phyloP scores from a whole-genome alignment of 2,329 filamentous ascomycete species.

The Alternaria viburni region DNA sequence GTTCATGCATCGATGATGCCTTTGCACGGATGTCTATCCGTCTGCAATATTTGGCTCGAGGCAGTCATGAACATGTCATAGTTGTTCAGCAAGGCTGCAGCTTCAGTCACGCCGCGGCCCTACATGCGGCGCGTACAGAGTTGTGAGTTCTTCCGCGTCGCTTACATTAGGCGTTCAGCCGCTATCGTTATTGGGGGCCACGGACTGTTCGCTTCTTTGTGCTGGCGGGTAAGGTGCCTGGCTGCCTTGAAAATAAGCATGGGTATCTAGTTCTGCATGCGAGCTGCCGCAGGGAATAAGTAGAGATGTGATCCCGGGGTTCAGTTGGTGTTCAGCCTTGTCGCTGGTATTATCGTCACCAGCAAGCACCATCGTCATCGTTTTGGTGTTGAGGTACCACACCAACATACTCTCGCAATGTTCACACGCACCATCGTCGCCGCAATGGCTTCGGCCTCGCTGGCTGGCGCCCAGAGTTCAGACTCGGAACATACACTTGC shows the following conservation, averaged over 20 bases:
- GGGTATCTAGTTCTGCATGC: conserved; percentile 5
- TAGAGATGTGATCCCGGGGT: conserved; percentile 8
- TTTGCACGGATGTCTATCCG: neutral
- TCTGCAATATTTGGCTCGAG: neutral
- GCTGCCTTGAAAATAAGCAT: conserved; percentile 1
- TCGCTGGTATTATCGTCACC: conserved; percentile 10
- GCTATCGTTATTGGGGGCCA: conserved; percentile 10
- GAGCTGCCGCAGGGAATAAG: conserved; percentile 7
- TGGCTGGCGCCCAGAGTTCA: conserved; percentile 23
- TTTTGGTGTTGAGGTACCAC: conserved; percentile 6
- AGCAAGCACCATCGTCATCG: conserved; percentile 8
- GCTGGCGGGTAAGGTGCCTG: conserved; percentile 2
- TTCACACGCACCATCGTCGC: conserved; percentile 28
- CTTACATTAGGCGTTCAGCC: neutral
- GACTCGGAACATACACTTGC: conserved; percentile 50
- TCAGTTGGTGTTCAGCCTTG: conserved; percentile 9
- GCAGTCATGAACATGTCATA: neutral
- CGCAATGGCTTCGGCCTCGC: conserved; percentile 33
- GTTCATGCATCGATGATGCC: neutral
- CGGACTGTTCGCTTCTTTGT: neutral
- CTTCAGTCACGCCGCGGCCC: neutral
- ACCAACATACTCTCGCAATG: conserved; percentile 26
- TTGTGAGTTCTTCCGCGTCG: conserved; percentile 5
- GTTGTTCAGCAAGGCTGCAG: neutral
- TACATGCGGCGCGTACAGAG: conserved; percentile 4